Base-by-base conservation (phyloP, 1,284 basidiomycete genomes). In the Cutaneotrichosporon cavernicola region DNA sequence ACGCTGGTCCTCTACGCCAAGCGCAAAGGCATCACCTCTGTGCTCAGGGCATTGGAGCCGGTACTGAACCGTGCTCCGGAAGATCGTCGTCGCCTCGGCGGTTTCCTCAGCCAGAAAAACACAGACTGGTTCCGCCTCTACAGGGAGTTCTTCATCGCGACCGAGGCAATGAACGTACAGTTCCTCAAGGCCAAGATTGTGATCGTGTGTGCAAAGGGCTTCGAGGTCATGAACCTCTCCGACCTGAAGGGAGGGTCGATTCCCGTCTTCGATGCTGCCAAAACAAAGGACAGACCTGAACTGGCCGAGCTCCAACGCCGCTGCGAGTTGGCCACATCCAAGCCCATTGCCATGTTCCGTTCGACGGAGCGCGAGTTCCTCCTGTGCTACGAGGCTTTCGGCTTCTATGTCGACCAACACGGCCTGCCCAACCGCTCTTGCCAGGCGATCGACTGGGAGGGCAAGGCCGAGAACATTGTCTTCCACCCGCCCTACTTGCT, bases 1-100 rank as follows among this genome's bases (percentile, higher is more conserved):
- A 96, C 93, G 0, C 82, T 97, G 22, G 89, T 99, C 9, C 89
- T 97, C 61, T 97, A 94, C 80, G 95, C 95, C 88, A 96, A 94
- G 84, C 91, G 90, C 82, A 94, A 90, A 82, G 91, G 92, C 21
- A 81, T 90, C 64, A 92, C 97, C 71, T 93, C 91, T 63, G 88
- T 96, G 50, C 97, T 99, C 84, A 89, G 91, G 62, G 92, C 94
- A 1, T 84, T 98, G 16, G 96, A 98, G 74, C 95, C 95, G 1
- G 89, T 97, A 9, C 84, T 90, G 7, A 91, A 89, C 71, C 90
- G 89, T 72, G 91, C 91, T 67, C 90, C 93, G 74, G 50, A 90
- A 86, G 65, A 86, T 85, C 64, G 60, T n/a, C 64, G 81, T 73
- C 69, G 79, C 0, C 84, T 90, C 64, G 87, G 90, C 61, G 86